A percentile compares a stretch with the other conserved stretches of the same genome.
These are phyloP conservation scores for Articulospora tetracladia DNA, from an alignment of 495 filamentous ascomycete genomes.

Conservation along the genomic window DNA sequence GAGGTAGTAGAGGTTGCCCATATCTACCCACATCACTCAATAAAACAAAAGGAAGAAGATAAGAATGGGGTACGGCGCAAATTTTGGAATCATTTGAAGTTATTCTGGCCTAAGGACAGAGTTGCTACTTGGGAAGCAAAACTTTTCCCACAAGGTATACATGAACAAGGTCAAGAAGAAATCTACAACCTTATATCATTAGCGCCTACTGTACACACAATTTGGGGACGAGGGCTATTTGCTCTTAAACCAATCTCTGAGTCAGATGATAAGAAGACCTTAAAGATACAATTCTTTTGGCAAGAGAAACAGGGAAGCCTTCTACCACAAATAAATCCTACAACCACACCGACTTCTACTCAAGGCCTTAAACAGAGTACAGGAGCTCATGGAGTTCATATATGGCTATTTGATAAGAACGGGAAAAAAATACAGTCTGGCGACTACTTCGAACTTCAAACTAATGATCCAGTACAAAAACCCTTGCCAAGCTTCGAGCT, in stretches of 20 bases:
- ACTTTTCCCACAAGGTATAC: slow-evolving; percentile 18
- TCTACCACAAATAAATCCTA: slow-evolving; percentile 12
- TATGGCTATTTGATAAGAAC: not conserved
- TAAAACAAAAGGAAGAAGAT: slow-evolving; percentile 14
- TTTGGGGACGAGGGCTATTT: slow-evolving; percentile 19
- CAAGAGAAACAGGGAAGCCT: slow-evolving; percentile 10
- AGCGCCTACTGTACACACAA: slow-evolving; percentile 2
- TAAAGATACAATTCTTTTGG: slow-evolving; percentile 20
- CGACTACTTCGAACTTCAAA: slow-evolving; percentile 13
- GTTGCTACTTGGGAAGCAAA: slow-evolving; percentile 19
- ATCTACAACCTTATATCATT: slow-evolving; percentile 19
- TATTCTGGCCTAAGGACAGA: slow-evolving; percentile 19
- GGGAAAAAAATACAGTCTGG: slow-evolving; percentile 6
- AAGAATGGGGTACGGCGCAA: slow-evolving; percentile 9
- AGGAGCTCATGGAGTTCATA: not conserved
- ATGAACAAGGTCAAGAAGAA: slow-evolving; percentile 10
- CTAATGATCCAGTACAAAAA: slow-evolving; percentile 6
- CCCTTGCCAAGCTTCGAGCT: slow-evolving; percentile 12
- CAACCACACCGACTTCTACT: slow-evolving; percentile 13
- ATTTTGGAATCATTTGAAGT: slow-evolving; percentile 15
- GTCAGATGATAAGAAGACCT: slow-evolving; percentile 12
- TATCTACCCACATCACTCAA: slow-evolving; percentile 14
- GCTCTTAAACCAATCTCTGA: slow-evolving; percentile 19
- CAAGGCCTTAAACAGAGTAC: slow-evolving; percentile 6
- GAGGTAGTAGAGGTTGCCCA: slow-evolving; percentile 12